A percentile compares a stretch with the other conserved stretches of the same genome.
phyloP scores from a whole-genome alignment of 2,329 filamentous ascomycete species.

The Chaetomium olivaceum region DNA sequence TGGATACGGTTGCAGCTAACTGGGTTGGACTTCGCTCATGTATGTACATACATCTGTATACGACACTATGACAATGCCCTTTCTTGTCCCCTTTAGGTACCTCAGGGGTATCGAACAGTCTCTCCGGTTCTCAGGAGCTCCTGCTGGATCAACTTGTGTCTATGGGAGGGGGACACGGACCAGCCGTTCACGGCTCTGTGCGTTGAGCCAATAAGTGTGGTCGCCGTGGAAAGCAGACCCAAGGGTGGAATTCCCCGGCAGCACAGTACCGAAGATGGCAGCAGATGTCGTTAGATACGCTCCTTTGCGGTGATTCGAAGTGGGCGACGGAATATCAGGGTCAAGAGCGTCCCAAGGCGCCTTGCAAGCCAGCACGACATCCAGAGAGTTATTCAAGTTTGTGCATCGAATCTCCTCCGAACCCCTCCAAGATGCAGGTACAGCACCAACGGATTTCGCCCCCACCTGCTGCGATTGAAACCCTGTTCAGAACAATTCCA shows the following conservation, averaged over 20 bases:
- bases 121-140: slow-evolving; percentile 1
- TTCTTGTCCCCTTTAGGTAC: neutral
- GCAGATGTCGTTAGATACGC: neutral
- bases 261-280: neutral
- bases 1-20: neutral
- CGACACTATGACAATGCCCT: neutral
- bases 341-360: neutral
- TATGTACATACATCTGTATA: neutral
- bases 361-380: too few relatives aligned
- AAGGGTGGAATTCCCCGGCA: neutral
- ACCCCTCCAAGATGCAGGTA: slow-evolving; percentile 6
- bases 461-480: neutral
- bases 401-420: neutral
- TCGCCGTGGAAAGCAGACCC: neutral
- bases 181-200: slow-evolving; percentile 24
- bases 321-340: too few relatives aligned
- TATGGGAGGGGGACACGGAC: slow-evolving; percentile 23
- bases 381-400: too few relatives aligned
- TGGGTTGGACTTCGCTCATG: neutral
- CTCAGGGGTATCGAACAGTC: neutral
- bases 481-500: neutral
- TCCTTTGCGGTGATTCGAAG: too few relatives aligned
- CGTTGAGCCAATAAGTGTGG: neutral
- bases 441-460: neutral
- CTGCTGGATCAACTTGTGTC: neutral